Base-by-base conservation (phyloP, 202 grass and related monocot genomes). In the Setaria italica region DNA sequence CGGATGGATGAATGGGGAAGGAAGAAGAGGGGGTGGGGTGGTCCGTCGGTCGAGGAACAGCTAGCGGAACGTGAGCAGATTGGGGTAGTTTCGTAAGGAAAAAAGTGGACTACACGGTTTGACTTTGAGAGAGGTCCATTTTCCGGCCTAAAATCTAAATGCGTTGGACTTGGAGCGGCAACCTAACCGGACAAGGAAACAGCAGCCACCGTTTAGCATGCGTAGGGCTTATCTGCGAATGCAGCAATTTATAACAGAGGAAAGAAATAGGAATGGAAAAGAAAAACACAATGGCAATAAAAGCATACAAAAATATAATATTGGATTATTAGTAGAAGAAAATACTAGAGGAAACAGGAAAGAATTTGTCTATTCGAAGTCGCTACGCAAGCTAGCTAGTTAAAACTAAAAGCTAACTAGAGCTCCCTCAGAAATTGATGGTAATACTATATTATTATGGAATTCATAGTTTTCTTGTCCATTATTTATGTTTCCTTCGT, bases 91-190 rank as follows among this genome's bases (percentile, higher is more conserved):
- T 6, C 37, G 56, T 56, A 62, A 17, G 67, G 50, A 67, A 85
- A 67, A 85, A 80, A 41, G 51, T 59, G 54, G 19, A 11, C 2
- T 17, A 64, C 55, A 17, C 72, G 72, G 65, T 90, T 86, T 19
- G 79, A 82, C 79, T 73, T 78, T 2, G 6, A 4, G 42, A 66
- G 29, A 11, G 6, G 55, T 62, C 80, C 25, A 62, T 62, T 73
- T 72, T 20, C 4, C 55, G 55, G 68, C 80, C 54, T 34, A 25
- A 25, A 72, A 82, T 41, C 34, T 41, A 41, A 41, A 32, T 82
- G 29, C 0, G 20, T 13, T 70, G 16, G 56, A 59, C 46, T 50
- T 17, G 51, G 34, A 41, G 25, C 25, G 25, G 25, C 25, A 25
- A 25, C 25, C 25, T 25, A 25, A 25, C 25, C 25, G 25, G 25